Evolutionary conservation across 2,329 filamentous ascomycete genomes (phyloP).

Genomic region (Xylariaceae sp.): DNA sequence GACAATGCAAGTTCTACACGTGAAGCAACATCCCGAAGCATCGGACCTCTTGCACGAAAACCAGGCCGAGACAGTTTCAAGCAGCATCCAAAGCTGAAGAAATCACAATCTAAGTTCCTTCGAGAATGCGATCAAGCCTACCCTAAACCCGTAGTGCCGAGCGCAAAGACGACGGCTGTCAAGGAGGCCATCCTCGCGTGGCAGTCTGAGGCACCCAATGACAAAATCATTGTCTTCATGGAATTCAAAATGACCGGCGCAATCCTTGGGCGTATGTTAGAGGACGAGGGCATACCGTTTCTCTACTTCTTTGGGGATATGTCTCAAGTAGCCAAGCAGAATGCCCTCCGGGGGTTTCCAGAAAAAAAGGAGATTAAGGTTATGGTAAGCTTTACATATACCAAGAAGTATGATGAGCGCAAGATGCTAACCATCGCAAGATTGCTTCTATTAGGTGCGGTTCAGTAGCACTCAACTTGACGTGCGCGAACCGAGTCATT

Average conservation of each 20-base stretch:
- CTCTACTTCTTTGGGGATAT: conserved; percentile 48
- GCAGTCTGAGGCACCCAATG: conserved; percentile 19
- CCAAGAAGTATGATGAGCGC: conserved; percentile 8
- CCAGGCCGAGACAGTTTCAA: conserved; percentile 6
- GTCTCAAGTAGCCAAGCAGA: conserved; percentile 6
- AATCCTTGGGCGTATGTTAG: conserved; percentile 47
- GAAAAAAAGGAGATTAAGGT: conserved; percentile 33
- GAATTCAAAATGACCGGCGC: conserved; percentile 38
- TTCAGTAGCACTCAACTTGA: conserved; percentile 50
- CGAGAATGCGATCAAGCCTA: conserved; percentile 2
- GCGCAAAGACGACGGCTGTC: conserved; percentile 23
- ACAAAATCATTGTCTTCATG: conserved; percentile 28
- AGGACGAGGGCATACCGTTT: conserved; percentile 41
- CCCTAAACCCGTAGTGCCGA: conserved; percentile 8
- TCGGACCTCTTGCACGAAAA: background rate
- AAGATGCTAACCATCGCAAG: conserved; percentile 32
- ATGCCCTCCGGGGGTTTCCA: conserved; percentile 36
- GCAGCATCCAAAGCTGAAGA: conserved; percentile 4
- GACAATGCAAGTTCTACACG: background rate
- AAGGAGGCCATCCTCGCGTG: conserved; percentile 20
- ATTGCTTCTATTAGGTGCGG: conserved; percentile 46
- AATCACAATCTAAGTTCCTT: conserved; percentile 13
- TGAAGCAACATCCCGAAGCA: background rate
- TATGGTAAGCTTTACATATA: conserved; percentile 44
- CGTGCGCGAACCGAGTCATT: conserved; percentile 58